Evolutionary conservation across 1,139 yeast species (phyloP).

Genomic region (Hemisphaericaspora lyxosophila): DNA sequence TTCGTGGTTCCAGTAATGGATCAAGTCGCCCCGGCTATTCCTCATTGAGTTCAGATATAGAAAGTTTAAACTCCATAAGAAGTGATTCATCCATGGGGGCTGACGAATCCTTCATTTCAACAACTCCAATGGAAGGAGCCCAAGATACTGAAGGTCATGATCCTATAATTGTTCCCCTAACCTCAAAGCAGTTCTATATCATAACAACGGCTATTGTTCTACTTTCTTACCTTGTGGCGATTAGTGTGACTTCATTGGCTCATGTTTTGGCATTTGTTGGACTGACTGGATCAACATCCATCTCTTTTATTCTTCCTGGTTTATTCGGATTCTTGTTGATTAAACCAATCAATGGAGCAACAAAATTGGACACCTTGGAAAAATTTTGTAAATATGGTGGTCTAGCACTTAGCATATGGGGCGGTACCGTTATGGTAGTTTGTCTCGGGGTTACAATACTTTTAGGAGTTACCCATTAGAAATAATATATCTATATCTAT

Average conservation of each 20-base stretch:
- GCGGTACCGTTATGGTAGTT: conserved; percentile 71
- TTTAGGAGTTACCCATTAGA: conserved; percentile 52
- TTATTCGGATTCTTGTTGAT: conserved; percentile 77
- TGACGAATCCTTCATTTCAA: conserved; percentile 38
- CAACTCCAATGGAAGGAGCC: conserved; percentile 52
- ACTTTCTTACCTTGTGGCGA: conserved; percentile 70
- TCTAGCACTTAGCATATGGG: conserved; percentile 67
- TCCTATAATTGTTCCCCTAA: conserved; percentile 53
- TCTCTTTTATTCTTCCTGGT: conserved; percentile 91
- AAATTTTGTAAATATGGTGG: conserved; percentile 57
- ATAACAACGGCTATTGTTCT: conserved; percentile 66
- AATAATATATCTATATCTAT: too few relatives aligned
- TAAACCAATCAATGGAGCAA: conserved; percentile 38
- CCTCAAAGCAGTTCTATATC: conserved; percentile 52
- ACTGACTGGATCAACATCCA: conserved; percentile 91
- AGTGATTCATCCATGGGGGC: conserved; percentile 10
- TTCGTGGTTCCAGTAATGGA: conserved; percentile 9
- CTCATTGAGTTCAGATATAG: conserved; percentile 22
- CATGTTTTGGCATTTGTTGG: conserved; percentile 91
- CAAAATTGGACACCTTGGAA: conserved; percentile 39
- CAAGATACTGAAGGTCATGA: conserved; percentile 51
- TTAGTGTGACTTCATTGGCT: conserved; percentile 75
- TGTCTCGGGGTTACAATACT: conserved; percentile 76
- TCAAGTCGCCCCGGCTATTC: conserved; percentile 16
- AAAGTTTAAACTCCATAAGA: conserved; percentile 16